Percentiles rank a stretch among this genome's conserved stretches.
phyloP scores from a whole-genome alignment of 768 basidiomycete species.

The Phaeotremella fagi region DNA sequence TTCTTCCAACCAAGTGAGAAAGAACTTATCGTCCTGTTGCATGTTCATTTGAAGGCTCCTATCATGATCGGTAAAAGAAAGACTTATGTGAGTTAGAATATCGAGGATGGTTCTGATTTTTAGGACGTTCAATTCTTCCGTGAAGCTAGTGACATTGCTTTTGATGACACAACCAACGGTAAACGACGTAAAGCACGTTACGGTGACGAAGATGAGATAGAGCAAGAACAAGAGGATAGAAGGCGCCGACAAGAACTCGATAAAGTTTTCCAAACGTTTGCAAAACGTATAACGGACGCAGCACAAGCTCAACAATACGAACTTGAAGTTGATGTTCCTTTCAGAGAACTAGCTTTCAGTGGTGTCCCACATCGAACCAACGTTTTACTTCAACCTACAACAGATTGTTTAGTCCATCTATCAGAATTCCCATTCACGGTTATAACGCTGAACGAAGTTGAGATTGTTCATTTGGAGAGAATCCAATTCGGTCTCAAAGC shows the following conservation, averaged over 20 bases:
- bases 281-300: conserved; percentile 85
- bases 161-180: conserved; percentile 94
- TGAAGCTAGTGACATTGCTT: conserved; percentile 93
- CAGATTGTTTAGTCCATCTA: conserved; percentile 91
- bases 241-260: conserved; percentile 83
- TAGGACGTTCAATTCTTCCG: conserved; percentile 98
- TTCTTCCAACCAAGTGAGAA: conserved; percentile 99
- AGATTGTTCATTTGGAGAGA: conserved; percentile 92
- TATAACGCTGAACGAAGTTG: conserved; percentile 87
- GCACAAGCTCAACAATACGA: conserved; percentile 72
- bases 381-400: conserved; percentile 89
- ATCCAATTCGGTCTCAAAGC: conserved; percentile 94
- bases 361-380: conserved; percentile 95
- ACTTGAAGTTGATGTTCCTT: conserved; percentile 90
- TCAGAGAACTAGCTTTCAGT: conserved; percentile 92
- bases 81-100: conserved; percentile 63
- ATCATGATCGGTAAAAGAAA: conserved; percentile 99
- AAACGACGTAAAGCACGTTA: conserved; percentile 94
- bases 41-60: conserved; percentile 86
- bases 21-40: conserved; percentile 88
- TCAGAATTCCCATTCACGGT: conserved; percentile 95
- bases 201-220: conserved; percentile 97
- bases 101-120: neutral
- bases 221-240: conserved; percentile 95
- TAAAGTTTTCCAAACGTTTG: conserved; percentile 88